phyloP scores from a whole-genome alignment of 495 filamentous ascomycete species.

The Neohortaea acidophila region DNA sequence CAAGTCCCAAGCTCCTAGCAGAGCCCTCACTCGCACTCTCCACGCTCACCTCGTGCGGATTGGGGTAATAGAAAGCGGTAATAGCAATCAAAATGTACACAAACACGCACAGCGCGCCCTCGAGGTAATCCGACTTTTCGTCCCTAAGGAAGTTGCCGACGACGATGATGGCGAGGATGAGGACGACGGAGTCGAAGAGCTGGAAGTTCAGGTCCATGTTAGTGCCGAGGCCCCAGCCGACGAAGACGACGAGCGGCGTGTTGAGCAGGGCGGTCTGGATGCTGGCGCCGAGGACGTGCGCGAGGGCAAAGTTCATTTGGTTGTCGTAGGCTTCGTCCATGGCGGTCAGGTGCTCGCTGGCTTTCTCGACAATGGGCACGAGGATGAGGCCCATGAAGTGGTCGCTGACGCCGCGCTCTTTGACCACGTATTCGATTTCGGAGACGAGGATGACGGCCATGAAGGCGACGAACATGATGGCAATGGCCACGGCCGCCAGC shows the following conservation, averaged over 20 bases:
- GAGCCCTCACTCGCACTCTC: constrained; percentile 4
- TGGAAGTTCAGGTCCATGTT: constrained; percentile 74
- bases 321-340: constrained; percentile 84
- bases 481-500: constrained; percentile 47
- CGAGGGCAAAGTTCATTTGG: constrained; percentile 80
- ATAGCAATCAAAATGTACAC: constrained; percentile 50
- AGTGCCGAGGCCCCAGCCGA: constrained; percentile 64
- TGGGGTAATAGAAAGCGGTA: constrained; percentile 47
- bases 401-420: constrained; percentile 49
- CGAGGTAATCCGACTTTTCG: constrained; percentile 34
- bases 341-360: constrained; percentile 64
- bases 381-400: constrained; percentile 38
- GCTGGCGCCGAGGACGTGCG: constrained; percentile 73
- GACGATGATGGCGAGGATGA: constrained; percentile 77
- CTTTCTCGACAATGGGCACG: constrained; percentile 74
- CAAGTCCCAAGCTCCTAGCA: background rate
- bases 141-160: constrained; percentile 36
- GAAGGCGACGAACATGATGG: constrained; percentile 60
- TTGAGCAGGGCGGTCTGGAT: constrained; percentile 88
- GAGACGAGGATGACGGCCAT: constrained; percentile 70
- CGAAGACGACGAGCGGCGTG: constrained; percentile 65
- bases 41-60: constrained; percentile 21
- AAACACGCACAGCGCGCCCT: constrained; percentile 45
- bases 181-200: constrained; percentile 70
- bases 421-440: constrained; percentile 62